Base-by-base conservation (phyloP, 768 basidiomycete species). In the Lactarius hatsudake region DNA sequence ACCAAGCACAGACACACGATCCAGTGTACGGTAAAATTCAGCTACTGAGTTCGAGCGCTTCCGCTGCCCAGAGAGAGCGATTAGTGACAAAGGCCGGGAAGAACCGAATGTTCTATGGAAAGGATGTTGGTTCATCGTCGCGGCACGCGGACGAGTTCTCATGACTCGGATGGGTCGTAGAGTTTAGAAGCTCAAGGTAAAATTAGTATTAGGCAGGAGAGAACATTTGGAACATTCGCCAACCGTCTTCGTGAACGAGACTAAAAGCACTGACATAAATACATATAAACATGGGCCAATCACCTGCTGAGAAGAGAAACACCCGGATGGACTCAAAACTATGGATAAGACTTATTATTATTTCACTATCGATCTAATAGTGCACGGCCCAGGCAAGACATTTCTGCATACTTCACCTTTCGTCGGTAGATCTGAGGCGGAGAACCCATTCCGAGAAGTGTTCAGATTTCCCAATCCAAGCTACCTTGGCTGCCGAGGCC, bases 1-100 rank as follows among this genome's bases (percentile, higher is more conserved):
- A 8, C 92, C 93, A 1, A 96, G 82, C 20, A 92, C 87, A 69
- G 88, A 86, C 2, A 91, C 87, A 71, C 90, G 79, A 74, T 94
- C 91, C 53, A 86, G 69, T 17, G 74, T 71, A 26, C 74, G 69
- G 15, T 66, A 55, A 7, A 71, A 59, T 17, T 73, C 71, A 12
- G 58, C 20, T 1, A 71, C 68, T 18, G 75, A 66, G 3, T 74
- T 66, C 30, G 42, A 28, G 9, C 63, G 60, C 20, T 67, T 67
- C 66, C 69, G 28, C 13, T 54, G 57, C 57, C 62, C 42, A 36
- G 61, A 65, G 23, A 58, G 64, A 28, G 67, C 42, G 23, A 42
- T 59, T 23, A 26, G 32, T 26, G 67, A 66, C 38, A 69, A 42
- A 7, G 23, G 38, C 20, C 32, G 38, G 23, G 18, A 59, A 55